Evolutionary conservation across 2,329 filamentous ascomycete genomes (phyloP).

Genomic region (Calonectria pseudoreteaudii): DNA sequence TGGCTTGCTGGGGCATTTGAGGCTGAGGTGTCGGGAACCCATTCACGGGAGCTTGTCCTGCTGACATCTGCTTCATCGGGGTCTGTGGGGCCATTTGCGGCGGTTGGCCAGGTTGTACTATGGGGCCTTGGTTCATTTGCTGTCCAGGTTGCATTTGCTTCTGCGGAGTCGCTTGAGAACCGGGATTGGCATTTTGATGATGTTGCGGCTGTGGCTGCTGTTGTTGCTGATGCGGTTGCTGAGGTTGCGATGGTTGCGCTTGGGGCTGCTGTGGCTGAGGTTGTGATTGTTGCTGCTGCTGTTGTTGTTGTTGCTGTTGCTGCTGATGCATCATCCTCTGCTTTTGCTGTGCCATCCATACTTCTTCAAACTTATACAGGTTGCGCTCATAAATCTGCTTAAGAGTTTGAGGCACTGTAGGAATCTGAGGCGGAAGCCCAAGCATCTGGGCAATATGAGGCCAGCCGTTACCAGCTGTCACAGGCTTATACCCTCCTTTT

Average conservation of each 20-base stretch:
- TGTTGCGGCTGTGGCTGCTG: constrained; percentile 57
- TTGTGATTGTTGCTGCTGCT: constrained; percentile 54
- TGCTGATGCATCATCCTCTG: constrained; percentile 64
- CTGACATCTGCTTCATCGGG: constrained; percentile 58
- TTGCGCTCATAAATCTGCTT: constrained; percentile 81
- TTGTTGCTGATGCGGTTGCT: constrained; percentile 44
- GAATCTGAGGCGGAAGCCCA: constrained; percentile 72
- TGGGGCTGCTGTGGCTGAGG: constrained; percentile 49
- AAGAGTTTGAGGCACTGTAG: constrained; percentile 76
- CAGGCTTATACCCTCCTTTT: constrained; percentile 82
- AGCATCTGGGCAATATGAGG: constrained; percentile 74
- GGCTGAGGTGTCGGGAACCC: constrained; percentile 52
- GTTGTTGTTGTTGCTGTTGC: constrained; percentile 47
- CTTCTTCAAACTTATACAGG: constrained; percentile 80
- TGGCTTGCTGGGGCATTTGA: constrained; percentile 39
- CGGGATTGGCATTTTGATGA: constrained; percentile 36
- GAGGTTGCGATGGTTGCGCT: constrained; percentile 47
- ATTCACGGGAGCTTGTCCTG: constrained; percentile 51
- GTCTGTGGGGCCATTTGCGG: constrained; percentile 48
- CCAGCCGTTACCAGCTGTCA: constrained; percentile 80
- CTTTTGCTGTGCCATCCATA: constrained; percentile 68
- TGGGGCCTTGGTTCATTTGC: constrained; percentile 48
- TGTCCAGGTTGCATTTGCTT: constrained; percentile 51
- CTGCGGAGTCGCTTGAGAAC: constrained; percentile 44
- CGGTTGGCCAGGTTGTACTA: constrained; percentile 49